Evolutionary conservation across 805 yeast genomes (phyloP).

Genomic region (Grigorovia jiainica): DNA sequence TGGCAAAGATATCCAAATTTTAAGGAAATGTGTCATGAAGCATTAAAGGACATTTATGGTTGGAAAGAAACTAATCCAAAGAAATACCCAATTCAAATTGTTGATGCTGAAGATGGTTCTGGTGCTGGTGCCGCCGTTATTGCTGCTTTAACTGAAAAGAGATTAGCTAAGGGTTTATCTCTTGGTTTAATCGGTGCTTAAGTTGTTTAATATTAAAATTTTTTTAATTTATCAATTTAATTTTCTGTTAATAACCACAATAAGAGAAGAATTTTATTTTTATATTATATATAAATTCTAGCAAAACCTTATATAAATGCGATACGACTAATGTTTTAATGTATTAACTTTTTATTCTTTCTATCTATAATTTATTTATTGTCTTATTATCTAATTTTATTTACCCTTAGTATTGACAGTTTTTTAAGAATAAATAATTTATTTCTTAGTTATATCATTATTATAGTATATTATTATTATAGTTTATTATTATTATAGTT

Average conservation of each 20-base stretch:
- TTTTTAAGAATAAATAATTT: too few species aligned
- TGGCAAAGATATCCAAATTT: conserved; percentile 87
- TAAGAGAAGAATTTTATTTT: too few species aligned
- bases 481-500: too few species aligned
- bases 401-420: too few species aligned
- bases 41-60: conserved; percentile 76
- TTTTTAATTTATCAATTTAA: neutral
- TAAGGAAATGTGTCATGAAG: conserved; percentile 78
- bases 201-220: neutral
- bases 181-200: conserved; percentile 36
- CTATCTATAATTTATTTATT: neutral
- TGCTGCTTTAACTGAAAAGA: conserved; percentile 83
- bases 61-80: conserved; percentile 45
- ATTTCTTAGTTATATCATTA: too few species aligned
- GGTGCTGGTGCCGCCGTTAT: conserved; percentile 98
- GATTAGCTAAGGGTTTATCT: conserved; percentile 58
- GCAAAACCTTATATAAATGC: neutral
- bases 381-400: too few species aligned
- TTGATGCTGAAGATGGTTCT: conserved; percentile 94
- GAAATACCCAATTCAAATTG: conserved; percentile 69
- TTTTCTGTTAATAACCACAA: too few species aligned
- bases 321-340: neutral
- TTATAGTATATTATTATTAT: too few species aligned
- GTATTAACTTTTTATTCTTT: neutral
- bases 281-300: neutral